These are phyloP conservation scores for Cronartium quercuum DNA, from an alignment of 1,284 basidiomycete genomes.

Conservation along the genomic window DNA sequence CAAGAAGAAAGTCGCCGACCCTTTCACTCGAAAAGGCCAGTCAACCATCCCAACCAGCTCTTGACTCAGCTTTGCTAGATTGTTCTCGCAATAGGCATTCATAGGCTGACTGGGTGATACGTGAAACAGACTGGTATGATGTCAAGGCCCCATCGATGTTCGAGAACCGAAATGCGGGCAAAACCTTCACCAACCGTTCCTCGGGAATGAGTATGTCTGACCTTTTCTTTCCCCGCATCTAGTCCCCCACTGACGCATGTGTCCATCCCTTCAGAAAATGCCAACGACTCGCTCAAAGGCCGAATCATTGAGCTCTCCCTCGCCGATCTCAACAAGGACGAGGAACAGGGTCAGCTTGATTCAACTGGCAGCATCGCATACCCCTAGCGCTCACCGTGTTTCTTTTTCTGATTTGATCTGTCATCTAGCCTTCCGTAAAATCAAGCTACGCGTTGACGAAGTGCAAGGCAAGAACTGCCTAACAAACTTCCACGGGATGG, in stretches of 20 bases:
- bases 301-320: slow-evolving; percentile 95
- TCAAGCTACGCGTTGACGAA: slow-evolving; percentile 95
- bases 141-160: slow-evolving; percentile 98
- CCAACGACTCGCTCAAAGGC: slow-evolving; percentile 96
- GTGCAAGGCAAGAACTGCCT: slow-evolving; percentile 98
- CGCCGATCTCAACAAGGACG: slow-evolving; percentile 98
- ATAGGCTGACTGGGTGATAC: background rate
- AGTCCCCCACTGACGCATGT: background rate
- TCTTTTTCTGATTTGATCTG: background rate
- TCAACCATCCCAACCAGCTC: slow-evolving; percentile 22
- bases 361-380: background rate
- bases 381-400: background rate
- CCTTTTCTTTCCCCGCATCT: background rate
- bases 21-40: slow-evolving; percentile 94
- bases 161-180: slow-evolving; percentile 92
- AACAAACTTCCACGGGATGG: slow-evolving; percentile 99
- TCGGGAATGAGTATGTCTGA: slow-evolving; percentile 82
- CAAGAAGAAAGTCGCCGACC: slow-evolving; percentile 96
- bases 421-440: slow-evolving; percentile 81
- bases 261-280: slow-evolving; percentile 65
- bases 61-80: background rate
- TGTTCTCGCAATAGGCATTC: background rate
- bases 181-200: slow-evolving; percentile 97
- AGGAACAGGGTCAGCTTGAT: slow-evolving; percentile 63
- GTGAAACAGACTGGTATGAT: slow-evolving; percentile 88